Evolutionary conservation across 169 alveolate genomes (phyloP), one percentile per base, ranked within the genome.

Genomic region (Cryptosporidium viatorum): DNA sequence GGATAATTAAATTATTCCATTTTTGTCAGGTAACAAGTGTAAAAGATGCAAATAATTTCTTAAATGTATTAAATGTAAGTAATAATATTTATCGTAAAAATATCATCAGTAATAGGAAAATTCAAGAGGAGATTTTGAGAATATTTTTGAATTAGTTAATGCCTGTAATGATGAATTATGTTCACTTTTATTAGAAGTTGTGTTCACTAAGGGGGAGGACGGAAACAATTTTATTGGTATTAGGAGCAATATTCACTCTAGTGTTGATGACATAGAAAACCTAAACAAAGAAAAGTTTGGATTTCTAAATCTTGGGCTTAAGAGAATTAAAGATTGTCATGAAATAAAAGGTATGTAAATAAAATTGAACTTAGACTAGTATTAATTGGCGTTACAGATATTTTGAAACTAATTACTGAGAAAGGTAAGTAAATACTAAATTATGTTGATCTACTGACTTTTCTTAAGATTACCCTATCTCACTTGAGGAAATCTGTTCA

Each of bases 81-180:
- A 18, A 23, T 9, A 23, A 23, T 60, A 18, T 12, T 75, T 26
- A 14, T 41, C 29, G 12, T 7, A 41, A 39, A 10, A 10, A 23
- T 23, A 35, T 43, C 33, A 4, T 37, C 69, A n/a, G 33, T 62
- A 60, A 23, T 43, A 80, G 89, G 89, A 80, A 1, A 59, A 35
- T 23, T 60, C 26, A 5, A 60, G 67, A 33, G 21, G 51, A 2
- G 26, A 10, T 45, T 80, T 80, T 80, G 73, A 59, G 26, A 80
- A 80, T 80, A 80, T 80, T 65, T 65, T 62, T 39, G 89, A 80
- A 62, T n/a, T 80, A 16, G 48, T 80, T 1, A 43, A 62, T 62
- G 73, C 73, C 23, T 80, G 89, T 31, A 80, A 80, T 80, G 89
- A 80, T 80, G 68, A 80, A 21, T 37, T 80, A 43, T 23, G 89